phyloP scores from a whole-genome alignment of 164 flowering plant species.

The Chloranthus sessilifolius region DNA sequence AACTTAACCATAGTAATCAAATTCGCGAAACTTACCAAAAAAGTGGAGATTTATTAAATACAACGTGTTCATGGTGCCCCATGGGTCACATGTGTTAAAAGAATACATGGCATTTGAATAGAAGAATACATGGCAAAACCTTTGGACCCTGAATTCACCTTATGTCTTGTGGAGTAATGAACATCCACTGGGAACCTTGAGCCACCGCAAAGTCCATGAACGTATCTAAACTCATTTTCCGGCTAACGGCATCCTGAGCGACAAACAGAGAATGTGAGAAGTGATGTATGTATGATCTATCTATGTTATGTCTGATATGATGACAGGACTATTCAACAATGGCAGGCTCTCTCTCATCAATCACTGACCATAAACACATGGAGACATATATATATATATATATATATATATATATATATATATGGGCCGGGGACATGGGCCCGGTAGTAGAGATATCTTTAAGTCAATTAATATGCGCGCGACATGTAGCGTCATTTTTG shows the following conservation, averaged over 20 bases:
- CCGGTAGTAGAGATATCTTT: too few species aligned
- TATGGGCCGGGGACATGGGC: too few species aligned
- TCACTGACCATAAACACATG: constrained; percentile 71
- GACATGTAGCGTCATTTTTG: too few species aligned
- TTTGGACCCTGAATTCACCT: constrained; percentile 34
- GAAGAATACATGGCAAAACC: not conserved
- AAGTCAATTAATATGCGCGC: too few species aligned
- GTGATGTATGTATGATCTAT: too few species aligned
- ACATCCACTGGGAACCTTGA: constrained; percentile 85
- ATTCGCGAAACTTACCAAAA: too few species aligned
- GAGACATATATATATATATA: too few species aligned
- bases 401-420: too few species aligned
- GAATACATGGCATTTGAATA: not conserved
- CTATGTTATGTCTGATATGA: too few species aligned
- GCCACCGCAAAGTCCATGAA: constrained; percentile 74
- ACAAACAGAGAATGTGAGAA: constrained; percentile 5
- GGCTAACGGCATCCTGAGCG: constrained; percentile 88
- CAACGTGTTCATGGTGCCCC: not conserved
- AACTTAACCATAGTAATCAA: too few species aligned
- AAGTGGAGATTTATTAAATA: too few species aligned
- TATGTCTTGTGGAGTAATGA: constrained; percentile 90
- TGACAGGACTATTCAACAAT: too few species aligned
- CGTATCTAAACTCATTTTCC: constrained; percentile 88
- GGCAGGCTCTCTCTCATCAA: not conserved
- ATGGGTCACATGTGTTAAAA: not conserved